These are phyloP conservation scores for Nemophila menziesii DNA, from an alignment of 257 asterid species.

Conservation along the genomic window DNA sequence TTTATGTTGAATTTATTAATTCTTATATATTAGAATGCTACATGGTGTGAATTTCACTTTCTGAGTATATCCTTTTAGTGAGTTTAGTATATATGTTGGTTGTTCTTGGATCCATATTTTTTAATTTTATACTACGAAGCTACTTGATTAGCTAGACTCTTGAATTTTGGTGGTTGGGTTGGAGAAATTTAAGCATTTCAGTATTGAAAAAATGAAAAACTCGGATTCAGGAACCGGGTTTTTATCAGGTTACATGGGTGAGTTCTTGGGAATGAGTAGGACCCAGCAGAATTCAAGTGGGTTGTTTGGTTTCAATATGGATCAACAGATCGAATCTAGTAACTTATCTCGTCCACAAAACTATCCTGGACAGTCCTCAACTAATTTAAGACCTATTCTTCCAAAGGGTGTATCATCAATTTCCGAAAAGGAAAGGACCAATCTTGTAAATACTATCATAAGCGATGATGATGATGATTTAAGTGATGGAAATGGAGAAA, in stretches of 20 bases:
- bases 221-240: conserved; percentile 18
- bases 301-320: conserved; percentile 10
- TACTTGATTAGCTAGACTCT: too few relatives aligned
- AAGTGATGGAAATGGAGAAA: conserved; percentile 21
- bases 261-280: conserved; percentile 25
- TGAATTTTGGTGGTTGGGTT: too few relatives aligned
- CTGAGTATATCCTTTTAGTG: too few relatives aligned
- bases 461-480: conserved; percentile 24
- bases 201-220: conserved; percentile 16
- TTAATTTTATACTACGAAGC: too few relatives aligned
- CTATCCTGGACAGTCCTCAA: conserved; percentile 6
- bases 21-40: too few relatives aligned
- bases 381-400: conserved; percentile 9
- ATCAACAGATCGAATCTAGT: conserved; percentile 4
- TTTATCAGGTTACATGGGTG: conserved; percentile 22
- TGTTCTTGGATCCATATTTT: too few relatives aligned
- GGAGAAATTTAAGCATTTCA: conserved; percentile 3
- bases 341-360: conserved; percentile 5
- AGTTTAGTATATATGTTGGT: too few relatives aligned
- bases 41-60: too few relatives aligned
- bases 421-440: conserved; percentile 13
- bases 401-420: conserved; percentile 12
- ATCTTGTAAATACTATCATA: conserved; percentile 4
- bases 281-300: conserved; percentile 16
- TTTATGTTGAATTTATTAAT: too few relatives aligned